phyloP scores from a whole-genome alignment of 169 alveolate species.

The Theileria luwenshuni region DNA sequence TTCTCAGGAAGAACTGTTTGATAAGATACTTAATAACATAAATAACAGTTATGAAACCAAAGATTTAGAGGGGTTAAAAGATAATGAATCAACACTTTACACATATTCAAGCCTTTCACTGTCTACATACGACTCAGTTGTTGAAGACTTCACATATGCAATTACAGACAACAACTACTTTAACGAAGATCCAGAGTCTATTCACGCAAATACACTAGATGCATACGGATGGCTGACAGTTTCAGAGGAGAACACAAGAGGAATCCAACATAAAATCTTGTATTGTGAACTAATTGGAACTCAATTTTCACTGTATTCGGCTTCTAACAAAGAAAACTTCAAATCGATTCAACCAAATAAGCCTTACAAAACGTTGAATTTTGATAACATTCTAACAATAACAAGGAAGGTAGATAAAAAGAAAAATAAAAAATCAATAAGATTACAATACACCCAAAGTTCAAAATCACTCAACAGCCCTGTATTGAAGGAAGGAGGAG shows the following conservation, averaged over 20 bases:
- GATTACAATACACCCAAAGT: conserved; percentile 8
- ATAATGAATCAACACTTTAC: conserved; percentile 30
- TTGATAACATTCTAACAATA: conserved; percentile 36
- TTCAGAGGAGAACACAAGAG: conserved; percentile 33
- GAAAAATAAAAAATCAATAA: neutral
- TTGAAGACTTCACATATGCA: conserved; percentile 20
- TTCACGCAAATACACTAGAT: conserved; percentile 34
- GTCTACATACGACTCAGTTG: conserved; percentile 49
- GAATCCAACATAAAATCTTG: conserved; percentile 4
- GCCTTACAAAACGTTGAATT: conserved; percentile 17
- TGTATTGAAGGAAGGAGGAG: neutral
- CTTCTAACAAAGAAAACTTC: neutral
- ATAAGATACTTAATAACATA: conserved; percentile 3
- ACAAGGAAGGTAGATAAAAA: conserved; percentile 8
- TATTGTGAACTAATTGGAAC: conserved; percentile 51
- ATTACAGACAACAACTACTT: conserved; percentile 15
- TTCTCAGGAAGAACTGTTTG: conserved; percentile 1
- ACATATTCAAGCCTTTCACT: conserved; percentile 62
- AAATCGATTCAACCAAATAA: neutral
- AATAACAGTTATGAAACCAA: neutral
- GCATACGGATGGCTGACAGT: conserved; percentile 53
- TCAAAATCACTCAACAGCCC: neutral
- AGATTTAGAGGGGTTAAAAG: neutral
- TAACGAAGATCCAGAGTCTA: neutral
- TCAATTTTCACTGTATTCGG: conserved; percentile 14